A percentile compares a stretch with the other conserved stretches of the same genome.
phyloP scores from a whole-genome alignment of 108 stramenopile genomes.

The Fragilariopsis cylindrus region DNA sequence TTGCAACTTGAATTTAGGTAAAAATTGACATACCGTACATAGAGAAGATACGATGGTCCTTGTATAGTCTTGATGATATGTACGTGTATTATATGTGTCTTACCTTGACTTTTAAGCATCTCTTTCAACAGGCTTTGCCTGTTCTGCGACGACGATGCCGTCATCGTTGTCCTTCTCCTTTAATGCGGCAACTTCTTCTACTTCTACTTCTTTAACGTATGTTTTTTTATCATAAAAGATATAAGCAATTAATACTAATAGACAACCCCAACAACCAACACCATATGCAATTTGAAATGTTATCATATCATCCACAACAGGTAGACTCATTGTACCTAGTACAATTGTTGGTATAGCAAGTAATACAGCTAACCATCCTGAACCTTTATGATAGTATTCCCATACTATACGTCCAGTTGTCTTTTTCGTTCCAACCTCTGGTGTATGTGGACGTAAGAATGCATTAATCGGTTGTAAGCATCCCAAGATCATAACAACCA shows the following conservation, averaged over 20 bases:
- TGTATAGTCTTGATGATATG: too few species aligned
- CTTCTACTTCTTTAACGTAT: background rate
- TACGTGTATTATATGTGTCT: too few species aligned
- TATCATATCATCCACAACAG: constrained; percentile 6
- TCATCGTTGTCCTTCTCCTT: too few species aligned
- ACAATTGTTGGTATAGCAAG: constrained; percentile 21
- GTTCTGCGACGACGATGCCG: too few species aligned
- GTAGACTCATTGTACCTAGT: constrained; percentile 26
- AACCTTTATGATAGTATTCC: constrained; percentile 28
- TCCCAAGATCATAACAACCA: constrained; percentile 31
- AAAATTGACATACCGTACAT: too few species aligned
- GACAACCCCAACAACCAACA: constrained; percentile 14
- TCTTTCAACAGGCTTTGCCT: too few species aligned
- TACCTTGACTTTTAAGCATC: too few species aligned
- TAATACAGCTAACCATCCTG: constrained; percentile 11
- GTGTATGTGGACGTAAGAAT: constrained; percentile 28
- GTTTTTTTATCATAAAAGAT: background rate
- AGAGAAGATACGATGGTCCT: too few species aligned
- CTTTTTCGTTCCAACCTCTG: constrained; percentile 11
- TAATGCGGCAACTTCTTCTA: background rate
- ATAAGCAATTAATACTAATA: background rate
- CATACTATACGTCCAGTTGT: constrained; percentile 21
- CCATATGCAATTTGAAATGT: constrained; percentile 28
- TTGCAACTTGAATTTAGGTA: too few species aligned
- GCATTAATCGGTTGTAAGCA: constrained; percentile 40